These are phyloP conservation scores for Aspergillus ruber DNA, from an alignment of 2,329 filamentous ascomycete species.

Conservation along the genomic window DNA sequence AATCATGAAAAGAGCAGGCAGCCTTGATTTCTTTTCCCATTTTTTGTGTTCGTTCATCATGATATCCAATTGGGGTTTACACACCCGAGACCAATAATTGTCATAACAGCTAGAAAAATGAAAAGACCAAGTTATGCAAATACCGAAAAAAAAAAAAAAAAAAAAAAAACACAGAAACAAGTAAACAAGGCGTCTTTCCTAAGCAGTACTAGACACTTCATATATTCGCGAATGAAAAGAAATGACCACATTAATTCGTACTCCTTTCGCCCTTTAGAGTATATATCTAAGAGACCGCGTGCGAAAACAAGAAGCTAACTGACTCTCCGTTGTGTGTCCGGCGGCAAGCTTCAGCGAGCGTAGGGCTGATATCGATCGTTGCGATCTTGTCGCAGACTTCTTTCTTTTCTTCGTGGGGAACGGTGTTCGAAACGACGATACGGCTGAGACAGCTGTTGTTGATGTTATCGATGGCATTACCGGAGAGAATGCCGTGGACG, in stretches of 20 bases:
- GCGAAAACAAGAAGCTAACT: constrained; percentile 47
- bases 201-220: constrained; percentile 3
- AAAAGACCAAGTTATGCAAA: constrained; percentile 9
- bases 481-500: constrained; percentile 85
- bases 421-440: constrained; percentile 86
- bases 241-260: background rate
- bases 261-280: background rate
- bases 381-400: constrained; percentile 71
- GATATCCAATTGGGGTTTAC: background rate
- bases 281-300: constrained; percentile 34
- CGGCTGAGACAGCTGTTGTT: constrained; percentile 71
- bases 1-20: background rate
- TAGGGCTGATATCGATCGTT: constrained; percentile 87
- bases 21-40: background rate
- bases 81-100: background rate
- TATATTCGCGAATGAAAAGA: background rate
- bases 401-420: constrained; percentile 74
- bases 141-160: constrained; percentile 13
- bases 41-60: constrained; percentile 1
- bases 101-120: constrained; percentile 5
- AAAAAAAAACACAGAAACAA: constrained; percentile 1
- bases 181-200: background rate
- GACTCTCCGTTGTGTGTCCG: constrained; percentile 48
- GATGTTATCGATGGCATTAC: constrained; percentile 78
- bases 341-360: constrained; percentile 48